Percentiles rank a stretch among this genome's conserved stretches.
Conservation (phyloP, 2,329 filamentous ascomycete species). For the Stachybotrys chlorohalonatus region DNA sequence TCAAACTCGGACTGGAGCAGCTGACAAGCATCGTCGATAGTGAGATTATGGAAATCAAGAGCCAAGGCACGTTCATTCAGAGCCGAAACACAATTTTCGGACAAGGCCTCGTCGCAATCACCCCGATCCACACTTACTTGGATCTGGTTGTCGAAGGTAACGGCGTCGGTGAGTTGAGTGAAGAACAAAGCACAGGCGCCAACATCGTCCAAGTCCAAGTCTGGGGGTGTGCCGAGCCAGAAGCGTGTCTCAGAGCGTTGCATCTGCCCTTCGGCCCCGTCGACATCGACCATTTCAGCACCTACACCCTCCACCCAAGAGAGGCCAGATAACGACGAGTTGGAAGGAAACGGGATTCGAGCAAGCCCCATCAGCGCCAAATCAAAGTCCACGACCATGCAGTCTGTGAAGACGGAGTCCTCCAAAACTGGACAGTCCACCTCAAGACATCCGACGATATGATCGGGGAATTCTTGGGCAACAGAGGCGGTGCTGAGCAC, state of each 20-base stretch:
- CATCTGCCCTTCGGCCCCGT: background rate
- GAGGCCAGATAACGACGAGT: background rate
- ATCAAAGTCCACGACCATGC: background rate
- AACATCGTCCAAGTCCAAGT: background rate
- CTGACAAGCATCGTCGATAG: slow-evolving; percentile 1
- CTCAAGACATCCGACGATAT: background rate
- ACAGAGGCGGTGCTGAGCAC: background rate
- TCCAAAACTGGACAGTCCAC: background rate
- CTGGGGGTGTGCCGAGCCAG: background rate
- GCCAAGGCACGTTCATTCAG: background rate
- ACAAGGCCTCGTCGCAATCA: background rate
- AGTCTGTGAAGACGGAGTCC: background rate
- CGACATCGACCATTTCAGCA: background rate
- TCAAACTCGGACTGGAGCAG: slow-evolving; percentile 1
- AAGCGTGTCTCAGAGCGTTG: background rate
- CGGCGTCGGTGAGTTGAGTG: background rate
- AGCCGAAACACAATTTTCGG: background rate
- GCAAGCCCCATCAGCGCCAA: background rate
- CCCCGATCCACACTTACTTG: background rate
- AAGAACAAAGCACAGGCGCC: background rate
- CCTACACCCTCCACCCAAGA: background rate
- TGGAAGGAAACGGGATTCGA: background rate
- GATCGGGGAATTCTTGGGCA: background rate
- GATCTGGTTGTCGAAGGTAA: background rate
- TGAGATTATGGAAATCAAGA: background rate